Percentiles rank a stretch among this genome's conserved stretches.
Evolutionary conservation across 1,284 basidiomycete genomes (phyloP).

Genomic region (Pterulicium gracile): DNA sequence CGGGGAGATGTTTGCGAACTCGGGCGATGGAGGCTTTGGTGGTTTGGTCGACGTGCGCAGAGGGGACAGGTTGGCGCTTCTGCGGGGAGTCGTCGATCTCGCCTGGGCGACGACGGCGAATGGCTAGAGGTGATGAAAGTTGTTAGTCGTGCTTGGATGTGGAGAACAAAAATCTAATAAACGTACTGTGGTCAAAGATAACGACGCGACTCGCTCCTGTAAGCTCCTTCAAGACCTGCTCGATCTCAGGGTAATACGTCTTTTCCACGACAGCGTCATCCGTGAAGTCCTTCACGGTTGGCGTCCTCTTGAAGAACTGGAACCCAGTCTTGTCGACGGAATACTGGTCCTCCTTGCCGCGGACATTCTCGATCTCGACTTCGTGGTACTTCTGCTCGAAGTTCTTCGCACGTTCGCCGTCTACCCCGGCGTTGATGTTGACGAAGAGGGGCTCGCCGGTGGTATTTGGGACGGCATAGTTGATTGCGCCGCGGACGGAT

Average conservation of each 20-base stretch:
- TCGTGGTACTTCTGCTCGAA: background rate
- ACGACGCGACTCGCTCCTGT: slow-evolving; percentile 40
- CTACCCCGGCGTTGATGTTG: background rate
- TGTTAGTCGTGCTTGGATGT: background rate
- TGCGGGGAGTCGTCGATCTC: slow-evolving; percentile 26
- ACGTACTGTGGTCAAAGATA: slow-evolving; percentile 45
- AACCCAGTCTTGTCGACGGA: background rate
- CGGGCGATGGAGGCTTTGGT: slow-evolving; percentile 31
- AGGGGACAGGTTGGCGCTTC: slow-evolving; percentile 37
- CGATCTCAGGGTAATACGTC: slow-evolving; percentile 40
- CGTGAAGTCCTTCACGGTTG: too few species aligned
- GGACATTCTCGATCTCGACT: background rate
- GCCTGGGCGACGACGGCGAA: slow-evolving; percentile 31
- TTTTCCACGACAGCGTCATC: too few species aligned
- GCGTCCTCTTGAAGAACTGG: background rate
- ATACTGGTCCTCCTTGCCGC: background rate
- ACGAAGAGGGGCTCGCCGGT: background rate
- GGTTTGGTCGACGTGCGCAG: slow-evolving; percentile 47
- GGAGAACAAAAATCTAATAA: background rate
- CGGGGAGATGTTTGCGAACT: slow-evolving; percentile 41
- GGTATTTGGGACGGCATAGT: too few species aligned
- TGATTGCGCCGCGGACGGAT: too few species aligned
- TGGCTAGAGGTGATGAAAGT: slow-evolving; percentile 20
- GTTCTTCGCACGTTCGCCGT: background rate
- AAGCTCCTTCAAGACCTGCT: slow-evolving; percentile 36